Evolutionary conservation across 2,329 filamentous ascomycete species (phyloP), one percentile per base, ranked within the genome.

Genomic region (Aspergillus texensis): DNA sequence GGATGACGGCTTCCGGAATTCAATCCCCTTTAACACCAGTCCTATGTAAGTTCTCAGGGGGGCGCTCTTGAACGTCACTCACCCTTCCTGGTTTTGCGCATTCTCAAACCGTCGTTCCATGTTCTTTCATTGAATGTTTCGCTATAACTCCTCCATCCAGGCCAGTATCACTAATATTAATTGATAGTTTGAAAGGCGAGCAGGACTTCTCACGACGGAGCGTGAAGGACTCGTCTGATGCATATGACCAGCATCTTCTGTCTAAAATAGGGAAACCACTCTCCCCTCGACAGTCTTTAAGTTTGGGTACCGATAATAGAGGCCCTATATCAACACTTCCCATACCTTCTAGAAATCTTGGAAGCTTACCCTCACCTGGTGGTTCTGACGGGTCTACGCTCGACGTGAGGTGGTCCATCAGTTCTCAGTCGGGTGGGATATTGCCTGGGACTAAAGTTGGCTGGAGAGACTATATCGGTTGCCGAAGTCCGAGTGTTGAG

Each of bases 221-320:
- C 54, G 82, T 88, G 46, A 82, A 86, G 67, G 82, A 81, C 62
- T 88, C 86, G 3, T 88, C 85, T 28, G 84, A 88, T 70, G 85
- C 83, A 36, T 89, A 89, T 74, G 87, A 89, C 70, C 85, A 88
- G 72, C 84, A 87, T 65, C 76, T 89, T 14, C 75, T 89, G 30
- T 87, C 85, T 56, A 88, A 87, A 68, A 88, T 89, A 63, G 86
- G 86, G 36, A 86, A 86, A 54, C 83, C 85, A 6, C 84, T 84
- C 62, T 86, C 86, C 9, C 83, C 84, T 21, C 79, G 84, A 57
- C 79, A 73, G 59, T 76, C 76, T 16, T 65, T 73, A 41, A 77
- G 70, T 57, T 65, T 75, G 28, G 71, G 75, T 65, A 71, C 72
- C 39, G 76, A 77, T 34, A 68, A 68, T 52, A 71, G 70, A 58